Conservation (phyloP, 306 rosid genomes). For the Prunus armeniaca region DNA sequence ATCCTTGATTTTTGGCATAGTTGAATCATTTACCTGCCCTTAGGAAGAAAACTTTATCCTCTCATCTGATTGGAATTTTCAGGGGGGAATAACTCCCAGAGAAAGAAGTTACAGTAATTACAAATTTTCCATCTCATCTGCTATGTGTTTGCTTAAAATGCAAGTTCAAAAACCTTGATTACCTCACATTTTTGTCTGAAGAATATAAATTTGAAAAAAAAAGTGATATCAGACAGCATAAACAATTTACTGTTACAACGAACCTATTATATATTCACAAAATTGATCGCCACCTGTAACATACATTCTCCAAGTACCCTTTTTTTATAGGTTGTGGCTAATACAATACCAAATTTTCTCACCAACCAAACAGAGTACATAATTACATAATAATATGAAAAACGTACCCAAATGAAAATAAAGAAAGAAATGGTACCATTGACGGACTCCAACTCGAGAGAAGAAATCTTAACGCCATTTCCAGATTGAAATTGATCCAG, state of each 20-base stretch:
- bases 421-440: slow-evolving; percentile 31
- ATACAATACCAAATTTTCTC: not conserved
- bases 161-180: not conserved
- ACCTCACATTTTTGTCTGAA: not conserved
- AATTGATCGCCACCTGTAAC: no score
- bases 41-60: not conserved
- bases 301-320: not conserved
- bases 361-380: not conserved
- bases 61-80: not conserved
- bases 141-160: not conserved
- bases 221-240: no score
- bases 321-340: no score
- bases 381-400: not conserved
- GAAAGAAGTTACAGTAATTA: not conserved
- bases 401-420: not conserved
- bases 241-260: no score
- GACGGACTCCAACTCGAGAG: slow-evolving; percentile 70
- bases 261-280: no score
- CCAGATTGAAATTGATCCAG: slow-evolving; percentile 56
- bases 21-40: not conserved
- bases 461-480: slow-evolving; percentile 56
- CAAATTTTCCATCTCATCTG: not conserved
- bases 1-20: not conserved
- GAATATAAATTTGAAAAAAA: not conserved
- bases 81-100: not conserved